These are phyloP conservation scores for Clavispora carvajalis DNA, from an alignment of 805 yeast genomes.

Conservation along the genomic window DNA sequence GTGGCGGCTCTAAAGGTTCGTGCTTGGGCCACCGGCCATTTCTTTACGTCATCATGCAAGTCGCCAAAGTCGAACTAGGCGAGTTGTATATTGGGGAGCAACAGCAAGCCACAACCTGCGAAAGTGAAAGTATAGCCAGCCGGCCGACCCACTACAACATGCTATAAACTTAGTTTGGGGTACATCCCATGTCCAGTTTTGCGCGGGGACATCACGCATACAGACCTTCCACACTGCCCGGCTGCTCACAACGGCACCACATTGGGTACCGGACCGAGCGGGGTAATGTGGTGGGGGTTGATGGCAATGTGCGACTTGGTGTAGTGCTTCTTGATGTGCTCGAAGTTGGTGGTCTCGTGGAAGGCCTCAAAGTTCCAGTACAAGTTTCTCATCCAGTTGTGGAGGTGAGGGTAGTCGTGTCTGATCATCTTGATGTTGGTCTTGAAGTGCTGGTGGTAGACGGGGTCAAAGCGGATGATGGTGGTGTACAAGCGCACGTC, in stretches of 20 bases:
- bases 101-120: too few species aligned
- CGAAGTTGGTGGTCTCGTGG: conserved; percentile 74
- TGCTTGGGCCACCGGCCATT: too few species aligned
- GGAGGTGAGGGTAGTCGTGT: conserved; percentile 68
- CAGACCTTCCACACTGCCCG: too few species aligned
- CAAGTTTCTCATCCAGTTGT: conserved; percentile 74
- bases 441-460: conserved; percentile 92
- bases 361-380: conserved; percentile 78
- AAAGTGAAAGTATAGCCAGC: too few species aligned
- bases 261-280: conserved; percentile 82
- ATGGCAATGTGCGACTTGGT: conserved; percentile 77
- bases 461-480: conserved; percentile 85
- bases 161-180: too few species aligned
- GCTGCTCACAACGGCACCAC: conserved; percentile 35
- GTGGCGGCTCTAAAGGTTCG: too few species aligned
- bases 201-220: too few species aligned
- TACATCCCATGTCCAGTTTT: too few species aligned
- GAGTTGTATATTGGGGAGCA: too few species aligned
- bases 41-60: too few species aligned
- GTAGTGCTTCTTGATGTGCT: conserved; percentile 88
- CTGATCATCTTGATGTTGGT: conserved; percentile 82
- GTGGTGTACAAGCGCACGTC: conserved; percentile 87
- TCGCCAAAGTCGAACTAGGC: too few species aligned
- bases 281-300: conserved; percentile 81
- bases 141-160: too few species aligned